These are phyloP conservation scores for Fusarium equiseti DNA, from an alignment of 2,329 filamentous ascomycete genomes.

Conservation along the genomic window DNA sequence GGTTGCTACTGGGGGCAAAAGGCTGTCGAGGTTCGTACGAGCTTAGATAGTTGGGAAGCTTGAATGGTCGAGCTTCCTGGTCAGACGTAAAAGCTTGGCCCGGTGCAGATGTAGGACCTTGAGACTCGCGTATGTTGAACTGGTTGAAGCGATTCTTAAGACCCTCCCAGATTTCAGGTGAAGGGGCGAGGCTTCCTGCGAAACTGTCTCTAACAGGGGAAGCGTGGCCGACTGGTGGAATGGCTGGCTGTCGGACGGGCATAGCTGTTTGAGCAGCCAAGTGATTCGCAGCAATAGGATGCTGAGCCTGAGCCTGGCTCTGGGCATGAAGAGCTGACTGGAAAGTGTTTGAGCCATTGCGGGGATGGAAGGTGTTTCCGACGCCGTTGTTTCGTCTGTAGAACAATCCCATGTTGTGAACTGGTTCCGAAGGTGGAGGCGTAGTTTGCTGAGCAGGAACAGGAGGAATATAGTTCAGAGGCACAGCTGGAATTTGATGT, in stretches of 20 bases:
- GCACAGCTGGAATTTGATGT: neutral
- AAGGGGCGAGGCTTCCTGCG: slow-evolving; percentile 16
- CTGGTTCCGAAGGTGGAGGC: neutral
- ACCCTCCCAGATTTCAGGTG: slow-evolving; percentile 27
- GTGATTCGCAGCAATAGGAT: neutral
- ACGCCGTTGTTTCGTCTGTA: neutral
- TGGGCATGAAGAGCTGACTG: neutral
- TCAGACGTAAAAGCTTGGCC: neutral
- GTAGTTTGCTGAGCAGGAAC: neutral
- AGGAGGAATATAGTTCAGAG: neutral
- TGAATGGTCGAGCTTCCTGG: slow-evolving; percentile 1
- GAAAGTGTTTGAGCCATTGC: neutral
- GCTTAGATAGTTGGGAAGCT: slow-evolving; percentile 9
- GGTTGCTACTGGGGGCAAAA: neutral
- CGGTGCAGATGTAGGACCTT: neutral
- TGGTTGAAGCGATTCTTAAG: slow-evolving; percentile 21
- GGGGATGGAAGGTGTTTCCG: neutral
- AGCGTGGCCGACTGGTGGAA: slow-evolving; percentile 6
- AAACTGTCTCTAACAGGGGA: slow-evolving; percentile 6
- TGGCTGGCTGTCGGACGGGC: slow-evolving; percentile 18
- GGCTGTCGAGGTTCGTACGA: neutral
- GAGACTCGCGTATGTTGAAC: neutral
- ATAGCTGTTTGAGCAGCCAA: neutral
- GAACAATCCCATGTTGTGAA: neutral
- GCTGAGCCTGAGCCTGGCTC: neutral